phyloP scores from a whole-genome alignment of 257 asterid species.

The Rehmannia glutinosa region DNA sequence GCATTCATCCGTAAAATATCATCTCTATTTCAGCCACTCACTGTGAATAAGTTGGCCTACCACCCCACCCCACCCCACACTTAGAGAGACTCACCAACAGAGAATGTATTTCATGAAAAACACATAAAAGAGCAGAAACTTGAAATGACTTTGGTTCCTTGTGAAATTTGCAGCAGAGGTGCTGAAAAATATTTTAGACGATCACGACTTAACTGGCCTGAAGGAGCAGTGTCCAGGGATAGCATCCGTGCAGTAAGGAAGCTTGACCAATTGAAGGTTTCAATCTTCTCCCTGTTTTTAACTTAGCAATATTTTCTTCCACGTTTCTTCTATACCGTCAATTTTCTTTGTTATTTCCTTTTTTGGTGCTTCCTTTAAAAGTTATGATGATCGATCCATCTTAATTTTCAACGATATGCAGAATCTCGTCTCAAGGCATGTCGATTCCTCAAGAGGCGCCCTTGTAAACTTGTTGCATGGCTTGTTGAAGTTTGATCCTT shows the following conservation, averaged over 20 bases:
- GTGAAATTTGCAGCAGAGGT: slow-evolving; percentile 32
- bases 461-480: slow-evolving; percentile 54
- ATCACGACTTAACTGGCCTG: slow-evolving; percentile 49
- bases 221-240: slow-evolving; percentile 57
- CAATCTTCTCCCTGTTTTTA: neutral
- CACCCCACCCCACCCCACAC: too few species aligned
- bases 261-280: slow-evolving; percentile 42
- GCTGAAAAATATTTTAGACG: slow-evolving; percentile 44
- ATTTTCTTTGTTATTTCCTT: neutral
- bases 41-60: too few species aligned
- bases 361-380: neutral
- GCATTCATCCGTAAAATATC: neutral
- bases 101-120: too few species aligned
- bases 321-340: too few species aligned
- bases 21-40: too few species aligned
- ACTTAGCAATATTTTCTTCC: too few species aligned
- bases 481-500: slow-evolving; percentile 59
- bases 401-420: slow-evolving; percentile 30
- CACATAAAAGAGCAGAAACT: neutral
- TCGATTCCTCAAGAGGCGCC: slow-evolving; percentile 32
- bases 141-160: slow-evolving; percentile 10
- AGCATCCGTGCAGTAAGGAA: slow-evolving; percentile 51
- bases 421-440: slow-evolving; percentile 47
- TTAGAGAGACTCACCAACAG: too few species aligned
- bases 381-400: too few species aligned